Evolutionary conservation across 495 filamentous ascomycete genomes (phyloP).

Genomic region (Neurospora sp.): DNA sequence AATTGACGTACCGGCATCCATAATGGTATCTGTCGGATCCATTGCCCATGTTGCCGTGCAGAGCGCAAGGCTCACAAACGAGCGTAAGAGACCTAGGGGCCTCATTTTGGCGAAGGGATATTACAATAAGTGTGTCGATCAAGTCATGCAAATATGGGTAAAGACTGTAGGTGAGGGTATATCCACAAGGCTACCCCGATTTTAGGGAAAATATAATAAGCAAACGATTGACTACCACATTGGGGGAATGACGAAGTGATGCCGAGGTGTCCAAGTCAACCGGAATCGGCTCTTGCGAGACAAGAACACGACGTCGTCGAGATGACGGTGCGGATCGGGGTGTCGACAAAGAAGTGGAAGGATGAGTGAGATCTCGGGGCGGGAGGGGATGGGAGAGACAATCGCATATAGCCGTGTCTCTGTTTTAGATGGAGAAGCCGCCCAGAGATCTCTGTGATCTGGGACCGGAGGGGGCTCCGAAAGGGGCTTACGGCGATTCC

Average conservation of each 20-base stretch:
- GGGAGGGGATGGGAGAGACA: neutral
- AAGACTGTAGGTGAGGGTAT: slow-evolving; percentile 1
- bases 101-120: slow-evolving; percentile 1
- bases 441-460: neutral
- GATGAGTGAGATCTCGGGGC: neutral
- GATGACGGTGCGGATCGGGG: neutral
- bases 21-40: slow-evolving; percentile 7
- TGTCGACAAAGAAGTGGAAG: slow-evolving; percentile 1
- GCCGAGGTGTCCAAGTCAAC: neutral
- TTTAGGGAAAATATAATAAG: neutral
- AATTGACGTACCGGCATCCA: slow-evolving; percentile 6
- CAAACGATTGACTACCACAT: neutral
- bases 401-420: neutral
- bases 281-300: neutral
- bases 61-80: slow-evolving; percentile 8
- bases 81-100: slow-evolving; percentile 7
- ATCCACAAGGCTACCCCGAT: neutral
- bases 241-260: neutral
- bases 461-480: neutral
- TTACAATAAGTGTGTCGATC: neutral
- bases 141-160: neutral
- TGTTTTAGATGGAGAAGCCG: neutral
- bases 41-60: slow-evolving; percentile 4
- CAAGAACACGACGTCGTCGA: neutral
- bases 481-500: neutral